Evolutionary conservation across 768 basidiomycete species (phyloP).

Genomic region (Suillus bovinus): DNA sequence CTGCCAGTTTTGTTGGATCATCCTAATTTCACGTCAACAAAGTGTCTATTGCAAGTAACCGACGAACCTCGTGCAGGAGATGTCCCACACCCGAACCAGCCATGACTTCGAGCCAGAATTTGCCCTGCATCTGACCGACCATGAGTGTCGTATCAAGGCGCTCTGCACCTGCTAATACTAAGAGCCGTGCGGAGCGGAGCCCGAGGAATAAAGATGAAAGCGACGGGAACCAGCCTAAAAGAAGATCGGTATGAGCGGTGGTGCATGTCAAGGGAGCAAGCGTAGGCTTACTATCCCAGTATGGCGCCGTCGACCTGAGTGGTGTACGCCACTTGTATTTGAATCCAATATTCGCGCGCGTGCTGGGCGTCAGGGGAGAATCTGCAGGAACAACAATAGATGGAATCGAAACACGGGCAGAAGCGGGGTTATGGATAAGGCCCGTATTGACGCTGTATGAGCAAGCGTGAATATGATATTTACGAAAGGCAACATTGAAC

Average conservation of each 20-base stretch:
- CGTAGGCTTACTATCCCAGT: slow-evolving; percentile 73
- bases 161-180: slow-evolving; percentile 92
- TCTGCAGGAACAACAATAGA: slow-evolving; percentile 59
- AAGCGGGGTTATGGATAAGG: slow-evolving; percentile 76
- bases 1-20: slow-evolving; percentile 77
- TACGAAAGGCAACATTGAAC: neutral
- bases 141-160: slow-evolving; percentile 90
- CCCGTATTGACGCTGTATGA: slow-evolving; percentile 67
- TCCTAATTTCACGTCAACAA: slow-evolving; percentile 53
- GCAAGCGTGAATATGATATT: neutral
- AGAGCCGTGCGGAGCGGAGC: slow-evolving; percentile 76
- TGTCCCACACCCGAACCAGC: slow-evolving; percentile 74
- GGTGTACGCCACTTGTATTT: slow-evolving; percentile 81
- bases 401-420: slow-evolving; percentile 90
- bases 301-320: slow-evolving; percentile 79
- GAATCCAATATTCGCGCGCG: slow-evolving; percentile 24
- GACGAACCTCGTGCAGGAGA: slow-evolving; percentile 86
- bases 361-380: slow-evolving; percentile 33
- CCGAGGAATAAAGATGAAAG: slow-evolving; percentile 80
- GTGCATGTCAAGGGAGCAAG: neutral
- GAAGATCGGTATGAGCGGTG: neutral
- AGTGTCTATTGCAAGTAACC: neutral
- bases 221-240: slow-evolving; percentile 85
- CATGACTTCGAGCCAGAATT: slow-evolving; percentile 92
- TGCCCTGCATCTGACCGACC: slow-evolving; percentile 96